Percentiles rank a stretch among this genome's conserved stretches.
Evolutionary conservation across 306 rosid species (phyloP).

Genomic region (Sindora glabra): DNA sequence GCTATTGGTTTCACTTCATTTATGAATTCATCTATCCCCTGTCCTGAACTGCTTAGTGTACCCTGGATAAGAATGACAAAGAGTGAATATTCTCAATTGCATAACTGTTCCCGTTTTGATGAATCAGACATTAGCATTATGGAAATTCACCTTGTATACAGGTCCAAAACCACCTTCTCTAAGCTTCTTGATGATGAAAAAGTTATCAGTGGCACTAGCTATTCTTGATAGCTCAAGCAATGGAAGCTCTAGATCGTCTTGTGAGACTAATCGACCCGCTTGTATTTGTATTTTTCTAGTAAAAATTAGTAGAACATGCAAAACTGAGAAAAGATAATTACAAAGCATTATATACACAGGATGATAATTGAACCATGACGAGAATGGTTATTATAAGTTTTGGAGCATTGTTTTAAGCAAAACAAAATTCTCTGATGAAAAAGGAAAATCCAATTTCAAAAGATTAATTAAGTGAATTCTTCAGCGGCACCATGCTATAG

Average conservation of each 20-base stretch:
- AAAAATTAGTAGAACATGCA: background rate
- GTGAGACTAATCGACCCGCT: background rate
- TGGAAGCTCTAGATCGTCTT: conserved; percentile 25
- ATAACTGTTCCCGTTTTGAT: background rate
- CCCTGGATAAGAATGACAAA: conserved; percentile 6
- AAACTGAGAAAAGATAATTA: background rate
- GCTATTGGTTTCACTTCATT: conserved; percentile 14
- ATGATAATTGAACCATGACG: background rate
- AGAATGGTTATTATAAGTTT: no score
- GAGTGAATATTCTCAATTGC: background rate
- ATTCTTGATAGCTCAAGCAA: background rate
- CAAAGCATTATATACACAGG: background rate
- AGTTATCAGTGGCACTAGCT: conserved; percentile 9
- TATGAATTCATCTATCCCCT: conserved; percentile 1
- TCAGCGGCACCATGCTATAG: no score
- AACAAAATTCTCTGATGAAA: no score
- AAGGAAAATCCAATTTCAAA: no score
- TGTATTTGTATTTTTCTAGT: background rate
- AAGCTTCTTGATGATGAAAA: conserved; percentile 6
- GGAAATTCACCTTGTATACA: conserved; percentile 6
- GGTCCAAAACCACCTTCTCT: conserved; percentile 25
- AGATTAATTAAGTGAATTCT: no score
- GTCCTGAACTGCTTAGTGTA: background rate
- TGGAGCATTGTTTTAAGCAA: no score
- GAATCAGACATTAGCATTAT: background rate